These are phyloP conservation scores for Berkeleyomyces basicola DNA, from an alignment of 2,329 filamentous ascomycete species.

Conservation along the genomic window DNA sequence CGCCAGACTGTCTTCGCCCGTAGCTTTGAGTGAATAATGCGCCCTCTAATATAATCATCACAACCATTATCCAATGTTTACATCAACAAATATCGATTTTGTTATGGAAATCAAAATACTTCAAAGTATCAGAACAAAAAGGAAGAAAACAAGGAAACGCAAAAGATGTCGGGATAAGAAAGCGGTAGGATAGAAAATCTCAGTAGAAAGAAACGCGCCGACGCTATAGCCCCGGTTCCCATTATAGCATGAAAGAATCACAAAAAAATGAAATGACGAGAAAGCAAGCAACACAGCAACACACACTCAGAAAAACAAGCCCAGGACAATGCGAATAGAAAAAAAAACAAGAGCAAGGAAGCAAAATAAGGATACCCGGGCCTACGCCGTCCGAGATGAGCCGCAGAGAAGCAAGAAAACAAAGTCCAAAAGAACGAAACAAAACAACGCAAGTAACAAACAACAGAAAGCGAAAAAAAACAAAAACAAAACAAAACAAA, in stretches of 20 bases:
- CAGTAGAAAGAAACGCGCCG: constrained; percentile 4
- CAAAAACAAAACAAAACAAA: not conserved
- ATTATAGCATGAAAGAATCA: constrained; percentile 1
- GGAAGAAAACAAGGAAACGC: not conserved
- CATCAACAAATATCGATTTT: too few species aligned
- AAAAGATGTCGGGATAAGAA: not conserved
- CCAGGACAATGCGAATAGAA: not conserved
- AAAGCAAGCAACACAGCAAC: not conserved
- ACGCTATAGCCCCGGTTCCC: constrained; percentile 7
- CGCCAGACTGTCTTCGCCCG: not conserved
- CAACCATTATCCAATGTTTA: too few species aligned
- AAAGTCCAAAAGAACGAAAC: not conserved
- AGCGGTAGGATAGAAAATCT: not conserved
- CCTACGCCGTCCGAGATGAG: not conserved
- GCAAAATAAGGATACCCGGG: not conserved
- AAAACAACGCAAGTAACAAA: not conserved
- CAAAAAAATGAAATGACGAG: not conserved
- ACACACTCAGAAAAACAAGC: not conserved
- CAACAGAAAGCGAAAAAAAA: not conserved
- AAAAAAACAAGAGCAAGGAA: not conserved
- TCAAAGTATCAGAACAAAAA: not conserved
- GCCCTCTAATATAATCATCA: too few species aligned
- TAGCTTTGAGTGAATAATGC: too few species aligned
- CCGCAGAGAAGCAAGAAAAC: not conserved
- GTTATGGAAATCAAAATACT: too few species aligned